Evolutionary conservation across 495 filamentous ascomycete species (phyloP), one percentile per base, ranked within the genome.

Genomic region (Physcia stellaris): DNA sequence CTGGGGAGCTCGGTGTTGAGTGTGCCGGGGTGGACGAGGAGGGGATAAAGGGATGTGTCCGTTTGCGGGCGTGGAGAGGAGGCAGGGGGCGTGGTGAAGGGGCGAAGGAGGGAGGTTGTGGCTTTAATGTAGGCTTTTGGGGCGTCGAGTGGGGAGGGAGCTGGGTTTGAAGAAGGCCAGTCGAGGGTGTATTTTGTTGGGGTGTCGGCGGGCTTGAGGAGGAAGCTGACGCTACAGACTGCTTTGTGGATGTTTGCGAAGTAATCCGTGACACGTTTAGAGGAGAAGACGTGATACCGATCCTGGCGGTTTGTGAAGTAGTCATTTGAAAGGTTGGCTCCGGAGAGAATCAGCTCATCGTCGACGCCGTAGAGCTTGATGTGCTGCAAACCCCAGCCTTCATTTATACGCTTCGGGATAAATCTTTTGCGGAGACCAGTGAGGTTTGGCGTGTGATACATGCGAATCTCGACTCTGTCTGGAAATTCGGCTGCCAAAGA

Each of bases 351-450:
- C 35, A 99, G 77, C 57, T 95, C 88, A 50, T 96, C 86, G 44
- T 99, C 90, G 29, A 94, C 60, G 1, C 92, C 90, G 48, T 99
- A 99, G 0, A 99, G 69, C 67, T 99, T 99, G 85, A 99, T 99
- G 53, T 99, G 90, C 53, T 99, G 90, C 30, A 99, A 61, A 11
- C 90, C 90, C 88, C 90, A 99, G 24, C 90, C 90, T 56, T 99
- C 90, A 49, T 99, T 99, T 52, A 96, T 85, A 7, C 90, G 71
- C 45, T 75, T 79, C 2, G 90, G 90, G 30, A 96, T 70, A 47
- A 82, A 55, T 48, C 73, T 75, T 64, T 96, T 96, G 32, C 77
- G 72, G 31, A 87, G 45, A 0, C 90, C 92, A 0, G 82, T 94
- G 21, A 99, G 60, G 47, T 96, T 99, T 2, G 90, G 92, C 1